Evolutionary conservation across 2,329 filamentous ascomycete genomes (phyloP), one percentile per base, ranked within the genome.

Genomic region (Curvularia spicifera): DNA sequence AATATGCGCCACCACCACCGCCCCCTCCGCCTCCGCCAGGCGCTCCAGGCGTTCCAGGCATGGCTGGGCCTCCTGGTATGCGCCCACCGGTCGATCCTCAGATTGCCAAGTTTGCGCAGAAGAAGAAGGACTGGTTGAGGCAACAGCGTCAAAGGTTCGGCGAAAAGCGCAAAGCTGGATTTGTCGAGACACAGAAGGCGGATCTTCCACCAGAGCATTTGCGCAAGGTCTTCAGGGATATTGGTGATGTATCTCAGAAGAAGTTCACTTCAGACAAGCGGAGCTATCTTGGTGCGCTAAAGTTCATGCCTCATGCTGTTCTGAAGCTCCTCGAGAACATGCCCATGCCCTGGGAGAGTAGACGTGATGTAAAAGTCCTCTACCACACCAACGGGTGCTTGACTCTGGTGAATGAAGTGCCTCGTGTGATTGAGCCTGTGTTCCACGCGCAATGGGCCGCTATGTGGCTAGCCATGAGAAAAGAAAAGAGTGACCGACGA

Each of bases 331-430:
- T 99, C 56, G 95, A 99, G 81, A 99, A 99, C 72, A 99, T 99
- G 95, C 95, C 95, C 4, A 99, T 99, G 95, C 95, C 95, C 0
- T 99, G 95, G 95, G 95, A 99, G 80, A 95, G 93, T 56, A 88
- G 92, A 26, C 87, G 93, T 63, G 95, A 99, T 73, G 96, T 99
- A 61, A 98, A 98, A 80, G 95, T 99, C 28, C 83, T 99, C 12
- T 99, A 99, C 77, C 95, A 99, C 74, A 93, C 98, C 71, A 99
- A 99, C 72, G 95, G 95, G 29, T 99, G 96, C 73, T 79, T 99
- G 79, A 99, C 95, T 1, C 81, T 99, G 55, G 96, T 99, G 71
- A 99, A 99, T 76, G 95, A 99, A 81, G 92, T 89, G 6, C 95
- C 96, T 13, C 87, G 96, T 70, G 96, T 99, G 54, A 98, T 99